phyloP scores from a whole-genome alignment of 345 rosid genomes.

The Eucalyptus curtisii region DNA sequence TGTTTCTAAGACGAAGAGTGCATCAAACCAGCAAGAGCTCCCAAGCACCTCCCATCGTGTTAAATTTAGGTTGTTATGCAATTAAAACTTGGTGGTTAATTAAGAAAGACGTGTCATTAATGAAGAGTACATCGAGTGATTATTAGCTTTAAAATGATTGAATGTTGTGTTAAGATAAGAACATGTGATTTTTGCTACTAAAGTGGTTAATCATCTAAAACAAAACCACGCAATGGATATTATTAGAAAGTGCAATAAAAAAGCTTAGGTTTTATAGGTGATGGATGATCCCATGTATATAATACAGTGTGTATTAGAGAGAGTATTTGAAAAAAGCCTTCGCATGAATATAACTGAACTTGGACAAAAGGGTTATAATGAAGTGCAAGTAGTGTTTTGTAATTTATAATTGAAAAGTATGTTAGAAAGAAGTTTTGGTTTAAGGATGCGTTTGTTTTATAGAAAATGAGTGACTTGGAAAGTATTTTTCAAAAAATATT shows the following conservation, averaged over 20 bases:
- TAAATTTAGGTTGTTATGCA: not conserved
- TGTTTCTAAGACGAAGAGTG: not conserved
- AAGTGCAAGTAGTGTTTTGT: not conserved
- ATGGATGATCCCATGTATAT: not conserved
- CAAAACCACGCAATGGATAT: not conserved
- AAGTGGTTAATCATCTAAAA: not conserved
- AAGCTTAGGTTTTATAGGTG: not conserved
- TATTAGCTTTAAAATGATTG: not conserved
- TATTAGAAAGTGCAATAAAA: not conserved
- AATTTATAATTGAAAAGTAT: not conserved
- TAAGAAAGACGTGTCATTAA: not conserved
- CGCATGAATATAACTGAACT: not conserved
- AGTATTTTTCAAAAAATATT: no score
- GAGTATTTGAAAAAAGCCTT: not conserved
- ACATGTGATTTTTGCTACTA: not conserved
- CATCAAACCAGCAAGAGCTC: not conserved
- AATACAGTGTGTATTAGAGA: not conserved
- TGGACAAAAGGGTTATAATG: not conserved
- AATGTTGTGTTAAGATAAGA: not conserved
- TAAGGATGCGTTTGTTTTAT: no score
- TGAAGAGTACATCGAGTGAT: not conserved
- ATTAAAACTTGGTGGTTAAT: not conserved
- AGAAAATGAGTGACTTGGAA: no score
- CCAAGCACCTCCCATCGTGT: not conserved
- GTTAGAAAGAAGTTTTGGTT: not conserved